Conservation (phyloP, 331 rosid species). For the Rosa hybrid region DNA sequence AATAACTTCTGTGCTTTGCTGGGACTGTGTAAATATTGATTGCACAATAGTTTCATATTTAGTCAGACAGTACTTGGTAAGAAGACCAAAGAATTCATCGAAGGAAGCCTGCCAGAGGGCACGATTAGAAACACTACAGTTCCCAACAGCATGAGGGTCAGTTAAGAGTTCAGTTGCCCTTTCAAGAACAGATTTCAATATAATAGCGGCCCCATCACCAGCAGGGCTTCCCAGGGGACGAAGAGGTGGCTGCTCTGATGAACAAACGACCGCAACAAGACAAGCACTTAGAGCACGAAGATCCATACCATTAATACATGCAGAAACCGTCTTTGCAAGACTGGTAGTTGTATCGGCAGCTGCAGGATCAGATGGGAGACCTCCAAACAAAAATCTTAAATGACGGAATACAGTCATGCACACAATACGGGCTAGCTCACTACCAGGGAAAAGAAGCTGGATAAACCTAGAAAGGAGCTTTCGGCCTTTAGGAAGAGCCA, state of each 20-base stretch:
- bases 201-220: conserved; percentile 62
- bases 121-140: conserved; percentile 45
- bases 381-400: conserved; percentile 66
- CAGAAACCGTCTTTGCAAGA: conserved; percentile 59
- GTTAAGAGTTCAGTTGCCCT: conserved; percentile 57
- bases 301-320: conserved; percentile 65
- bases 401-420: conserved; percentile 79
- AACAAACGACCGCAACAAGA: conserved; percentile 77
- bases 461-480: conserved; percentile 58
- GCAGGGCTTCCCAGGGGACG: conserved; percentile 66
- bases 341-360: conserved; percentile 47
- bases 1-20: conserved; percentile 41
- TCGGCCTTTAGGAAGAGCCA: conserved; percentile 59
- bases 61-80: conserved; percentile 64
- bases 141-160: conserved; percentile 50
- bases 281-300: conserved; percentile 69
- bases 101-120: conserved; percentile 77
- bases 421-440: conserved; percentile 63
- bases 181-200: conserved; percentile 64
- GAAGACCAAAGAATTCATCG: conserved; percentile 65
- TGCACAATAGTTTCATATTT: conserved; percentile 65
- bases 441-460: conserved; percentile 58
- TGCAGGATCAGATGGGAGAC: conserved; percentile 54
- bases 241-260: conserved; percentile 80
- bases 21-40: conserved; percentile 40